These are phyloP conservation scores for Tricholoma furcatifolium DNA, from an alignment of 768 basidiomycete genomes.

Conservation along the genomic window DNA sequence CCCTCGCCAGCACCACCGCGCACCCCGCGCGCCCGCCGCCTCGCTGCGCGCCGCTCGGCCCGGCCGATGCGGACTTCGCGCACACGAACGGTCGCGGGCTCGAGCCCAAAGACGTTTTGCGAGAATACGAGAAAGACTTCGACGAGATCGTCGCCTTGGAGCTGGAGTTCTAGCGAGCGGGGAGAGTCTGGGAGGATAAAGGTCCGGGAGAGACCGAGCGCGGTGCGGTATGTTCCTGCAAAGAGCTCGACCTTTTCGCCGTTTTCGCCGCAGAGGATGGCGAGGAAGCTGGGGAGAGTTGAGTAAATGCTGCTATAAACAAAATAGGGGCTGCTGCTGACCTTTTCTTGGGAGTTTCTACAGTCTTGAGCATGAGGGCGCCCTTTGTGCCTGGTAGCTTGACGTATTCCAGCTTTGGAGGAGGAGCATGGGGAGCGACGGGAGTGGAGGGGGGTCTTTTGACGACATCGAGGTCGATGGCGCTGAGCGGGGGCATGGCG, in stretches of 20 bases:
- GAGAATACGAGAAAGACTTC: conserved; percentile 90
- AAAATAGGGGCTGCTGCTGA: conserved; percentile 23
- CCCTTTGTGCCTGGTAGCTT: conserved; percentile 92
- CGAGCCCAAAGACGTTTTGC: conserved; percentile 89
- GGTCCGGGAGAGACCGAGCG: conserved; percentile 86
- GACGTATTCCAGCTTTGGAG: conserved; percentile 87
- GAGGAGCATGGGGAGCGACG: conserved; percentile 51
- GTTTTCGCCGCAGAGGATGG: conserved; percentile 88
- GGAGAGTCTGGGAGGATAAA: conserved; percentile 93
- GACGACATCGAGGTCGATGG: conserved; percentile 39
- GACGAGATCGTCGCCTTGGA: conserved; percentile 91
- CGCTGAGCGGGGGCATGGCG: conserved; percentile 33
- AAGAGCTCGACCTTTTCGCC: conserved; percentile 94
- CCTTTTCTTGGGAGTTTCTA: conserved; percentile 91
- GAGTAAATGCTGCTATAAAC: not conserved
- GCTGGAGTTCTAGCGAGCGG: conserved; percentile 78
- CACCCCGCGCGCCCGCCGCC: conserved; percentile 73
- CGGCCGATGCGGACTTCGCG: conserved; percentile 90
- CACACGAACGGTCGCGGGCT: conserved; percentile 92
- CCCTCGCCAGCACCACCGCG: conserved; percentile 52
- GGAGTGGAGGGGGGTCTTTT: conserved; percentile 31
- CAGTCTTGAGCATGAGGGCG: conserved; percentile 78
- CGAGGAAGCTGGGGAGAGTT: conserved; percentile 65
- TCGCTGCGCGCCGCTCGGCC: conserved; percentile 81
- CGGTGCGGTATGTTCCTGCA: conserved; percentile 88